Conservation (phyloP, 768 basidiomycete species). For the Calocera viscosa region DNA sequence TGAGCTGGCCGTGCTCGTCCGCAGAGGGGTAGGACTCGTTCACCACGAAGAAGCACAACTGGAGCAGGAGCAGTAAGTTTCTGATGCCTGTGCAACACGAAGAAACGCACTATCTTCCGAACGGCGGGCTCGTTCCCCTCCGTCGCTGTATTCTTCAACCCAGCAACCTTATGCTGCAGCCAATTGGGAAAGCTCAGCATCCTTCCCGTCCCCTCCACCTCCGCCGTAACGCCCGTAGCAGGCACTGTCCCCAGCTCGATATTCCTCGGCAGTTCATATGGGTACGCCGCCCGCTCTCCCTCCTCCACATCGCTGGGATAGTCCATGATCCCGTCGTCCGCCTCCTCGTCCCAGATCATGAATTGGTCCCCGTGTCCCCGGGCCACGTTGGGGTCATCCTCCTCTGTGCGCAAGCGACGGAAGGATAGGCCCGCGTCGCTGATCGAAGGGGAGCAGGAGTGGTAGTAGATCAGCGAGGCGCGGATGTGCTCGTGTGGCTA, state of each 20-base stretch:
- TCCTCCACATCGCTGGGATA: slow-evolving; percentile 13
- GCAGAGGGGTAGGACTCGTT: slow-evolving; percentile 5
- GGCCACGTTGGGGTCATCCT: slow-evolving; percentile 4
- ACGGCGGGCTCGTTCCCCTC: neutral
- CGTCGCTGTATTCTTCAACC: slow-evolving; percentile 3
- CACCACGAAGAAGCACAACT: slow-evolving; percentile 15
- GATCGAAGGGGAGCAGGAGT: neutral
- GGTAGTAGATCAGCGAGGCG: slow-evolving; percentile 14
- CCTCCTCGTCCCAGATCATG: neutral
- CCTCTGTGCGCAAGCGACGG: slow-evolving; percentile 7
- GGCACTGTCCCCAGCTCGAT: slow-evolving; percentile 10
- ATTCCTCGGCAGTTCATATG: slow-evolving; percentile 3
- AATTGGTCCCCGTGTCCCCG: slow-evolving; percentile 1
- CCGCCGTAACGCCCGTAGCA: neutral
- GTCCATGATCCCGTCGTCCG: slow-evolving; percentile 1
- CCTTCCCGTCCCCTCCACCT: slow-evolving; percentile 2
- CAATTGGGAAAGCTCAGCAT: slow-evolving; percentile 13
- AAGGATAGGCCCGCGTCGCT: slow-evolving; percentile 10
- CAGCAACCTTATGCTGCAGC: slow-evolving; percentile 9
- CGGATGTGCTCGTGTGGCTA: slow-evolving; percentile 14
- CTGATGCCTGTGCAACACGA: neutral
- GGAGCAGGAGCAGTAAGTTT: neutral
- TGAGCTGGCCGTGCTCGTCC: neutral
- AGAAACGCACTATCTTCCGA: slow-evolving; percentile 11
- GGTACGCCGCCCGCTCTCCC: neutral